Base-by-base conservation (phyloP, 257 asterid genomes). In the Striga asiatica region DNA sequence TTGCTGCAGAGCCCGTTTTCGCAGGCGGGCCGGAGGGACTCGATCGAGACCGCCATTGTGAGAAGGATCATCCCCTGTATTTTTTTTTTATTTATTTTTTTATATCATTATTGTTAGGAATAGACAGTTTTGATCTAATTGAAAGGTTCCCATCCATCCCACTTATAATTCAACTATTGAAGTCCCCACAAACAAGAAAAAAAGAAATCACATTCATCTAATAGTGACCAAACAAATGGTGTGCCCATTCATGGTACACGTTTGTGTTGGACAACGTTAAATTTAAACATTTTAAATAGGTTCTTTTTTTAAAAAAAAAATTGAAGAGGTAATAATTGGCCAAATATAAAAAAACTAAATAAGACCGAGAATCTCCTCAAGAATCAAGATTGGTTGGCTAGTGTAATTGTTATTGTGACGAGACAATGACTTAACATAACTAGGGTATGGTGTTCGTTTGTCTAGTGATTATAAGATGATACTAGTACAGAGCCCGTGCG, bases 61-160 rank as follows among this genome's bases (percentile, higher is more conserved):
- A 88, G 56, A 13, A 88, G 85, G 48, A 78, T 71, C 97, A 88
- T 85, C 21, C 97, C 97, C 97, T 88, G 68, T 14, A 57, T 29
- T 34, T 14, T 16, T 38, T 53, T 21, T 28, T 14, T 58, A 56
- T 32, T 39, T 29, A 63, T 54, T 62, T 18, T 2, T 48, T 42
- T 4, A 34, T 53, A 31, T 58, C n/a, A n/a, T n/a, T n/a, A n/a
- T n/a, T n/a, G n/a, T n/a, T n/a, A n/a, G n/a, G n/a, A n/a, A n/a
- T n/a, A n/a, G n/a, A n/a, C n/a, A n/a, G n/a, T n/a, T n/a, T n/a
- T n/a, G n/a, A n/a, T n/a, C n/a, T n/a, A n/a, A n/a, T n/a, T n/a
- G n/a, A n/a, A n/a, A n/a, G n/a, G n/a, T n/a, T n/a, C n/a, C n/a
- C n/a, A n/a, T n/a, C n/a, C n/a, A n/a, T n/a, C n/a, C n/a, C n/a